Base-by-base conservation (phyloP, 495 filamentous ascomycete species). In the Monascus purpureus region DNA sequence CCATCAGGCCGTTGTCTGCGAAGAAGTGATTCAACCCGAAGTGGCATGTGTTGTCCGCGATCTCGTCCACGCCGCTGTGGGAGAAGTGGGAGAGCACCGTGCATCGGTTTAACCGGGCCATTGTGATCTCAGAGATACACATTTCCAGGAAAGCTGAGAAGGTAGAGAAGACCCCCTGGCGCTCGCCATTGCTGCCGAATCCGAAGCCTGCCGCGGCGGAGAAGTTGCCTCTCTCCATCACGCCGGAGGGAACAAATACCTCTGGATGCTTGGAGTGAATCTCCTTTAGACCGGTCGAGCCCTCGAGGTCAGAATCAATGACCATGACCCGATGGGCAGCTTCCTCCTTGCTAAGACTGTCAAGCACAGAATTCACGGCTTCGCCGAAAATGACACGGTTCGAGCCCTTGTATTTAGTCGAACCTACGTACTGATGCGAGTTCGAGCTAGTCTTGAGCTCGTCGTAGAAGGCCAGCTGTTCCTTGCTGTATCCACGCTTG, bases 11-110 rank as follows among this genome's bases (percentile, higher is more conserved):
- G 28, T 59, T 59, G 17, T 59, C 55, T 8, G 55, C 55, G 31
- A 59, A 59, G 49, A 59, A 59, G 37, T 57, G 49, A 46, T 59
- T 57, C 22, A 59, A 33, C 13, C 55, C 55, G 37, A 59, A 59
- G 39, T 59, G 55, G 42, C 55, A 59, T 18, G 55, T 59, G 42
- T 59, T 59, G 36, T 59, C 55, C 15, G 55, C 55, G 42, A 59
- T 59, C 45, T 59, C 55, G 29, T 59, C 55, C 2, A 59, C 51
- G 34, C 55, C 55, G 27, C 51, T 55, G 43, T 59, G 55, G 1
- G 51, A 55, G 41, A 59, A 59, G 40, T 59, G 55, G 4, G 51
- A 53, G 13, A 59, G 40, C 8, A 59, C 55, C 24, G 43, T 53
- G 36, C 55, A 59, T 42, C 44, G 39, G 47, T 59, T 59, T 38